These are phyloP conservation scores for Globisporangium cystogenes DNA, from an alignment of 352 stramenopile genomes.

Conservation along the genomic window DNA sequence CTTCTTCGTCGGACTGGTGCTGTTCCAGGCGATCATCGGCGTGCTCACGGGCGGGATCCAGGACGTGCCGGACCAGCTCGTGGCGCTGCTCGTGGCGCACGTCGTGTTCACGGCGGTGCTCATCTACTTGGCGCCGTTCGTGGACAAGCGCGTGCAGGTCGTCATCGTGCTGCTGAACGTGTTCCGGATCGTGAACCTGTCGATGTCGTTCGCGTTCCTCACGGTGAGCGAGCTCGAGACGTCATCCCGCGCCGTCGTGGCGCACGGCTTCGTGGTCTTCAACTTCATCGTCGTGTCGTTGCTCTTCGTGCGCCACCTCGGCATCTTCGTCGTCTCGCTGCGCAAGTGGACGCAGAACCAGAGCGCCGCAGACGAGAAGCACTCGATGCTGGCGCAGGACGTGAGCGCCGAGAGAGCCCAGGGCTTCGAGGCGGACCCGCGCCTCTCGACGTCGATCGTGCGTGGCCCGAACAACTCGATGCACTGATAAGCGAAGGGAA, in stretches of 20 bases:
- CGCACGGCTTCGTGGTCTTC: conserved; percentile 47
- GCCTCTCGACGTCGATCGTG: neutral
- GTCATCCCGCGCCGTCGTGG: conserved; percentile 26
- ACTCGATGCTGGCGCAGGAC: conserved; percentile 7
- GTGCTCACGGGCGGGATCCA: conserved; percentile 42
- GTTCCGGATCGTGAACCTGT: conserved; percentile 46
- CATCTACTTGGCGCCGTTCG: conserved; percentile 47
- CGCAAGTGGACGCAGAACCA: conserved; percentile 33
- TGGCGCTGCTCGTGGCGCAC: conserved; percentile 44
- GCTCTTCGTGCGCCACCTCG: conserved; percentile 52
- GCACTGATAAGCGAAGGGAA: conserved; percentile 13
- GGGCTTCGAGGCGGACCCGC: neutral
- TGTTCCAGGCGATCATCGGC: conserved; percentile 46
- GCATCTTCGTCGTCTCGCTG: conserved; percentile 45
- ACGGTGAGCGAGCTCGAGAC: conserved; percentile 37
- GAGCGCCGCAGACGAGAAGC: neutral
- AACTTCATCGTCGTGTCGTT: conserved; percentile 54
- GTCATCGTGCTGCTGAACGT: conserved; percentile 32
- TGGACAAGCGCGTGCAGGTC: conserved; percentile 24
- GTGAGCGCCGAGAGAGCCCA: neutral
- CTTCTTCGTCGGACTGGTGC: conserved; percentile 49
- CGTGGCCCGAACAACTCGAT: conserved; percentile 11
- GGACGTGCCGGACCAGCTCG: conserved; percentile 39
- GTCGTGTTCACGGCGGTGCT: conserved; percentile 42
- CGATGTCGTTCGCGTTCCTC: conserved; percentile 48